Evolutionary conservation across 2,329 filamentous ascomycete genomes (phyloP).

Genomic region (Claviceps digitariae): DNA sequence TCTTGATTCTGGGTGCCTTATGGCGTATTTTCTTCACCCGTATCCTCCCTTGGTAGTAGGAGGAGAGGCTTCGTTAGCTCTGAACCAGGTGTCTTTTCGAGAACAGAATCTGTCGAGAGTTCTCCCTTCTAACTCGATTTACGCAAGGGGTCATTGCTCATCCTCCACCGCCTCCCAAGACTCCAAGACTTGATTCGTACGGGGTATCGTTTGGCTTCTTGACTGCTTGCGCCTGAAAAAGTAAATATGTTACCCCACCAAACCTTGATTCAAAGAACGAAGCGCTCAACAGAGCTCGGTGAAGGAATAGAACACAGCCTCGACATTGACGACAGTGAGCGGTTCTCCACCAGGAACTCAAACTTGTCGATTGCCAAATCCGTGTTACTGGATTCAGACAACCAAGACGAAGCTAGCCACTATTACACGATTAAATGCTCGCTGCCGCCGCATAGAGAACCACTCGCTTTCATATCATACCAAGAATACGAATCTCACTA

Average conservation of each 20-base stretch:
- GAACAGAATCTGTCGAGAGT: background rate
- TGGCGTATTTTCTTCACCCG: background rate
- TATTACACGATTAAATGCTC: slow-evolving; percentile 58
- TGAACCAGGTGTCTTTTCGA: background rate
- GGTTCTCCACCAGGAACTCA: slow-evolving; percentile 5
- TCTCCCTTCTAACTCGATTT: background rate
- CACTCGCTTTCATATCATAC: slow-evolving; percentile 58
- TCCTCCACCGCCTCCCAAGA: background rate
- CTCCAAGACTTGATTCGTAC: background rate
- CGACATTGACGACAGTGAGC: slow-evolving; percentile 5
- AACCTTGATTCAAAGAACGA: slow-evolving; percentile 30
- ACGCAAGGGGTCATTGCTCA: background rate
- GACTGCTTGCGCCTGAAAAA: slow-evolving; percentile 1
- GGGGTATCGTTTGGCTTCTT: background rate
- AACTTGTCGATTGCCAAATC: slow-evolving; percentile 35
- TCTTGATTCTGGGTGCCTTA: background rate
- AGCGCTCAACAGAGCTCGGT: slow-evolving; percentile 48
- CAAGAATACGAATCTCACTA: slow-evolving; percentile 84
- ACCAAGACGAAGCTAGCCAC: slow-evolving; percentile 19
- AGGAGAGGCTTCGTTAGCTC: background rate
- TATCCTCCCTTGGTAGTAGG: background rate
- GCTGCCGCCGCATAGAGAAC: slow-evolving; percentile 63
- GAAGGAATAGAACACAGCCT: slow-evolving; percentile 26
- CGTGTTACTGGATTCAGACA: slow-evolving; percentile 40
- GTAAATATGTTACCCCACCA: slow-evolving; percentile 6